Conservation (phyloP, 495 filamentous ascomycete genomes). For the Trichocladium uniseriatum region DNA sequence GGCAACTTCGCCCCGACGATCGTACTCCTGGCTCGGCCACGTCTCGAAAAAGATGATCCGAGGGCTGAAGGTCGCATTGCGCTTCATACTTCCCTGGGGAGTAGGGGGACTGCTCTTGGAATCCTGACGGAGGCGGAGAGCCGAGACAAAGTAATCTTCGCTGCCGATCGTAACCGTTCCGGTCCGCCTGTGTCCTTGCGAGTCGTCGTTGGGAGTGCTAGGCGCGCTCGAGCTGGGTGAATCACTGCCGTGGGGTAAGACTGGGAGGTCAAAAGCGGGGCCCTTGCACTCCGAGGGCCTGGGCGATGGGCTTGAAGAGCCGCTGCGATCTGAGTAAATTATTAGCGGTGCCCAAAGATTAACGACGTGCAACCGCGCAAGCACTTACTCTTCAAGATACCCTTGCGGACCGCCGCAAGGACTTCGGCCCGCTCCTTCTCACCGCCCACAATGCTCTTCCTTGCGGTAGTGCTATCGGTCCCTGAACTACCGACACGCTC, state of each 20-base stretch:
- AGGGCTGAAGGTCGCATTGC: conserved; percentile 84
- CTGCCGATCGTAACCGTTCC: conserved; percentile 64
- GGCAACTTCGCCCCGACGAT: conserved; percentile 89
- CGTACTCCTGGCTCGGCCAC: conserved; percentile 92
- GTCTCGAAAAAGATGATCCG: conserved; percentile 92
- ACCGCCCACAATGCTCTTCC: conserved; percentile 84
- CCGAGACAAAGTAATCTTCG: conserved; percentile 79
- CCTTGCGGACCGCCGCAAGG: conserved; percentile 79
- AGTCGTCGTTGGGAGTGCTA: conserved; percentile 71
- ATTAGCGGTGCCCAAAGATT: conserved; percentile 2
- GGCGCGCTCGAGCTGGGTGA: conserved; percentile 75
- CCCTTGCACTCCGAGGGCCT: conserved; percentile 44
- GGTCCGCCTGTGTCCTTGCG: conserved; percentile 49
- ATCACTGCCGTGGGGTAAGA: conserved; percentile 53
- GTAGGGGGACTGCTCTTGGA: conserved; percentile 70
- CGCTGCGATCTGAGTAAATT: conserved; percentile 33
- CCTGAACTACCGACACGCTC: conserved; percentile 46
- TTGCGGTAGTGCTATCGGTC: conserved; percentile 49
- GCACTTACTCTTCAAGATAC: conserved; percentile 84
- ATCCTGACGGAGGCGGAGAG: conserved; percentile 57
- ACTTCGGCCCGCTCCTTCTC: conserved; percentile 88
- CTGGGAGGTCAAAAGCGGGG: conserved; percentile 44
- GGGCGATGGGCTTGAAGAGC: conserved; percentile 57
- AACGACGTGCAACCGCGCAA: background rate
- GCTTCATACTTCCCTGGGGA: conserved; percentile 52